phyloP scores from a whole-genome alignment of 2,329 filamentous ascomycete genomes.

The Hawksworthiomyces lignivorus region DNA sequence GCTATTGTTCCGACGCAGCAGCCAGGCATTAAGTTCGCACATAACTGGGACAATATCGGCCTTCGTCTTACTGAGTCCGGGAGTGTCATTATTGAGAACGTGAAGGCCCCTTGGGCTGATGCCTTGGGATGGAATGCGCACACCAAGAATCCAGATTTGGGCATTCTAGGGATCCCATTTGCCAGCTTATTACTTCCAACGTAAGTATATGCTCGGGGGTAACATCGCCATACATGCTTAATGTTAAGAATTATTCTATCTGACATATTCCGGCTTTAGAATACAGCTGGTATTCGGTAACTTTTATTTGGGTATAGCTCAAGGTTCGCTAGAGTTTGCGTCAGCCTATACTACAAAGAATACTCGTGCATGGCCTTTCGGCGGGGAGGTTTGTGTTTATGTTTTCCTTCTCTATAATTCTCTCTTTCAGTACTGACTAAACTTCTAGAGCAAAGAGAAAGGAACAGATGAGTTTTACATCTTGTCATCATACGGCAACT shows the following conservation, averaged over 20 bases:
- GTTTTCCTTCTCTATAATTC: no score
- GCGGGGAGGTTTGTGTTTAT: slow-evolving; percentile 41
- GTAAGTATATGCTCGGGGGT: no score
- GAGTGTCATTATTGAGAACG: slow-evolving; percentile 50
- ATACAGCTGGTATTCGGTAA: slow-evolving; percentile 61
- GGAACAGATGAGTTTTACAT: slow-evolving; percentile 59
- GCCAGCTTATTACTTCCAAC: slow-evolving; percentile 52
- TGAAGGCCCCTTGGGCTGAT: slow-evolving; percentile 50
- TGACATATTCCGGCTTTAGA: slow-evolving; percentile 20
- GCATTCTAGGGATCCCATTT: slow-evolving; percentile 45
- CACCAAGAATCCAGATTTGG: slow-evolving; percentile 42
- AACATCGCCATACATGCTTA: no score
- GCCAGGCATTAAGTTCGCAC: slow-evolving; percentile 46
- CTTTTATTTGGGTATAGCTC: slow-evolving; percentile 57
- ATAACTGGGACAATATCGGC: slow-evolving; percentile 61
- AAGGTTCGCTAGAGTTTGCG: slow-evolving; percentile 48
- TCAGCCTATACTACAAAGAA: slow-evolving; percentile 46
- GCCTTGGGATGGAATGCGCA: slow-evolving; percentile 51
- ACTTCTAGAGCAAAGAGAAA: slow-evolving; percentile 41
- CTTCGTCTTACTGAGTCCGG: slow-evolving; percentile 58
- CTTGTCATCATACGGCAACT: slow-evolving; percentile 56
- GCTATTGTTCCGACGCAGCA: slow-evolving; percentile 52
- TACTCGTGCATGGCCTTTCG: slow-evolving; percentile 57
- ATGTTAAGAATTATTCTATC: no score
- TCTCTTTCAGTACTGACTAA: no score